Conservation (phyloP, 768 basidiomycete genomes). For the Epithele typhae region DNA sequence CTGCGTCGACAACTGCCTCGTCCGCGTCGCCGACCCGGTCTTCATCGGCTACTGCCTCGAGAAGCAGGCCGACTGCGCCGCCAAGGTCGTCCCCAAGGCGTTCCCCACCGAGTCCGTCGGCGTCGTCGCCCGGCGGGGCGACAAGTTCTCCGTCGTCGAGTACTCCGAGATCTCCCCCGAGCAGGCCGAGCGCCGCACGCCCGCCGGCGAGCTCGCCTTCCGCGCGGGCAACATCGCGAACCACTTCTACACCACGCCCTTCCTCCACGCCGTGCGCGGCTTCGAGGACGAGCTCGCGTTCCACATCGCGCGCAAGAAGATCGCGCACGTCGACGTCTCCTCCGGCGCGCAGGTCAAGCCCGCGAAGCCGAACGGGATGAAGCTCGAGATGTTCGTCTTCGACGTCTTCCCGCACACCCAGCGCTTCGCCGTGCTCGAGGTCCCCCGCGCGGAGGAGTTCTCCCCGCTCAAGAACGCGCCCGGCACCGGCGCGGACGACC, state of each 20-base stretch:
- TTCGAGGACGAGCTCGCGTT: conserved; percentile 90
- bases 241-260: conserved; percentile 92
- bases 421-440: conserved; percentile 83
- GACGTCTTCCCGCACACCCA: conserved; percentile 95
- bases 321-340: conserved; percentile 71
- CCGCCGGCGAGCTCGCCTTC: conserved; percentile 78
- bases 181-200: conserved; percentile 74
- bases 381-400: conserved; percentile 97
- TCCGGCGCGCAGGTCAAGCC: conserved; percentile 76
- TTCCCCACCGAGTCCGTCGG: conserved; percentile 89
- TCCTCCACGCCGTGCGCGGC: conserved; percentile 69
- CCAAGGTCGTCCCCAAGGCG: conserved; percentile 93
- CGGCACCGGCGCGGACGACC: conserved; percentile 85
- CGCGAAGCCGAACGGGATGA: conserved; percentile 94
- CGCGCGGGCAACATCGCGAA: conserved; percentile 97
- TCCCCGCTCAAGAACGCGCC: conserved; percentile 98
- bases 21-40: conserved; percentile 93
- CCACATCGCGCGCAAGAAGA: conserved; percentile 99
- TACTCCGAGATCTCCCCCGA: conserved; percentile 93
- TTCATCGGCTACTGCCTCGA: conserved; percentile 94
- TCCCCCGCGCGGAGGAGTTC: conserved; percentile 86
- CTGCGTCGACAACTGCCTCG: conserved; percentile 98
- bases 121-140: conserved; percentile 82
- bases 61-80: conserved; percentile 86
- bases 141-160: conserved; percentile 89